Evolutionary conservation across 441 rosid genomes (phyloP), one percentile per base, ranked within the genome.

Genomic region (Adansonia rubrostipa): DNA sequence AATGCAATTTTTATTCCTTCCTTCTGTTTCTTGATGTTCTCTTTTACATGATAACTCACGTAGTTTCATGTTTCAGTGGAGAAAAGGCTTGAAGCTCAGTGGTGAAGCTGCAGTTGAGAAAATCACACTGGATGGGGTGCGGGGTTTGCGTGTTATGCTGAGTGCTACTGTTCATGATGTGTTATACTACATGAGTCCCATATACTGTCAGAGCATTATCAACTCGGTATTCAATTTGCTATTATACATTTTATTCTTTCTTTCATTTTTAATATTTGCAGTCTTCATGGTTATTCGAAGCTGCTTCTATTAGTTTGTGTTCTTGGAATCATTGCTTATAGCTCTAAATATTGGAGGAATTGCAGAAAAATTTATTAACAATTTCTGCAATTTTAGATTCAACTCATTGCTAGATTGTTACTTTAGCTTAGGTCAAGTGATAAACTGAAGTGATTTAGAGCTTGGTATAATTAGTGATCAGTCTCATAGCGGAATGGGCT

Each of bases 151-250:
- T 48, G 89, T 89, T 78, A 92, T 82, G 89, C 87, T 97, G 84
- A 89, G 99, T 80, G 99, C 99, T 73, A 97, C 99, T 73, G 99
- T 88, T 79, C 99, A 97, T 80, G 99, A 97, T 87, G 99, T 97
- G 71, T 84, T 97, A 71, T 95, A 97, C 84, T 95, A 97, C 86
- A 92, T 97, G 99, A 97, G 99, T 85, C 98, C 99, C 79, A 90
- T 97, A 78, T 95, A 97, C 71, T 93, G 99, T 80, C 99, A 97
- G 85, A 96, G 93, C 83, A 95, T 95, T 68, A 90, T 93, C 73
- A 85, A 95, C 82, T 93, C 99, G 92, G 99, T 97, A 92, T 68
- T 76, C 77, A 63, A 71, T 66, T 73, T 65, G 71, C 63, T 15
- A 61, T 74, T 50, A 65, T 60, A 3, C 45, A n/a, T 36, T 73